phyloP scores from a whole-genome alignment of 768 basidiomycete species.

The Tulasnella sp. region DNA sequence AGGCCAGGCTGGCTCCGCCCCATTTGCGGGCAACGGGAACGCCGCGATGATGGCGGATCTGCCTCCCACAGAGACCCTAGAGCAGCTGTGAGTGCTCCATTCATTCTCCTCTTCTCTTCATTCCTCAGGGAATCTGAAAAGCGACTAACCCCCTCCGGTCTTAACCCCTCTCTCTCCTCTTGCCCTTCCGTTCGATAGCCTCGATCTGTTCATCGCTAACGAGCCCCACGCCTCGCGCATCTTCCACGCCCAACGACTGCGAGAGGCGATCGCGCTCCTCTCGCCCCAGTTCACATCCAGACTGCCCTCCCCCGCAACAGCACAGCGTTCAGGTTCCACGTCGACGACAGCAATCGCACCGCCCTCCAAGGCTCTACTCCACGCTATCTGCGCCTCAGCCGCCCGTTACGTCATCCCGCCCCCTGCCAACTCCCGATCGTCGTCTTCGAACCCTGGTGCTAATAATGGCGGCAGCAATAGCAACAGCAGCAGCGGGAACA shows the following conservation, averaged over 20 bases:
- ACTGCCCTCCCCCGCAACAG: not conserved
- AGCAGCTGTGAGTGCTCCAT: not conserved
- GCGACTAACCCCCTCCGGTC: not conserved
- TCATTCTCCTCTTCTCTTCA: too few species aligned
- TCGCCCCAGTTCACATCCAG: slow-evolving; percentile 7
- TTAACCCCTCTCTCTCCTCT: not conserved
- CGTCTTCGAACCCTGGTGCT: not conserved
- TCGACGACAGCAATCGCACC: too few species aligned
- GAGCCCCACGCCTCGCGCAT: slow-evolving; percentile 22
- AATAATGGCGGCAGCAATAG: too few species aligned
- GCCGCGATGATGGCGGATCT: not conserved
- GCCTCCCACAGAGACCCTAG: not conserved
- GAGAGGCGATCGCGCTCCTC: not conserved
- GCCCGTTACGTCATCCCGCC: slow-evolving; percentile 21
- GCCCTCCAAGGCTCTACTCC: slow-evolving; percentile 18
- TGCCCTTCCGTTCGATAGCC: not conserved
- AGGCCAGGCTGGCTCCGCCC: not conserved
- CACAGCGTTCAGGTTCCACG: too few species aligned
- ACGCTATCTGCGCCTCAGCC: slow-evolving; percentile 24
- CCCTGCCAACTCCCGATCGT: not conserved
- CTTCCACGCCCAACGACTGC: not conserved
- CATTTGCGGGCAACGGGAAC: not conserved
- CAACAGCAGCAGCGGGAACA: too few species aligned
- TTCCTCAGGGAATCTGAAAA: too few species aligned
- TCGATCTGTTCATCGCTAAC: slow-evolving; percentile 11